phyloP scores from a whole-genome alignment of 768 basidiomycete genomes.

The Collybiopsis confluens region DNA sequence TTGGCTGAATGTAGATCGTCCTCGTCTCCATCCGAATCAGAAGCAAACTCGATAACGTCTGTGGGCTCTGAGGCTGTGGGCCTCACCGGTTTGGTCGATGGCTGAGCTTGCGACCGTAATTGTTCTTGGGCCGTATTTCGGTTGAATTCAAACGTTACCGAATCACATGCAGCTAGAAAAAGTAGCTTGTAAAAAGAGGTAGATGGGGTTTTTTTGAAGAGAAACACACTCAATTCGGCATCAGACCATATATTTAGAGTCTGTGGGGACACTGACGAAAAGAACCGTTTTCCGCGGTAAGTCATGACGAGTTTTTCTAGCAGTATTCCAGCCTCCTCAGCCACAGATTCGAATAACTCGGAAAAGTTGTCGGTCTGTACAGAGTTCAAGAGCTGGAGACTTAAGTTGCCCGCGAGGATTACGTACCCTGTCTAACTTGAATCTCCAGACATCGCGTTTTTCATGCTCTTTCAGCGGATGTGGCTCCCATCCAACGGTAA shows the following conservation, averaged over 20 bases:
- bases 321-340: constrained; percentile 55
- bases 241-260: constrained; percentile 65
- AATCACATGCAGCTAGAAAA: constrained; percentile 69
- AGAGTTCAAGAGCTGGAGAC: not conserved
- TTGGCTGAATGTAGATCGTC: constrained; percentile 18
- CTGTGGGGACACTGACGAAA: constrained; percentile 64
- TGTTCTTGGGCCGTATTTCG: constrained; percentile 28
- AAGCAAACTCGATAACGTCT: constrained; percentile 7
- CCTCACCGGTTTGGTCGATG: constrained; percentile 3
- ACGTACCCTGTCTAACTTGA: constrained; percentile 57
- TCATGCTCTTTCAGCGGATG: constrained; percentile 52
- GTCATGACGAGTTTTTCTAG: constrained; percentile 53
- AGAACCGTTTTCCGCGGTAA: constrained; percentile 59
- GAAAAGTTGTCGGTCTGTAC: constrained; percentile 62
- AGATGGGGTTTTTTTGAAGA: not conserved
- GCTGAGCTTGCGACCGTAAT: constrained; percentile 6
- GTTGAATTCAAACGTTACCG: constrained; percentile 58
- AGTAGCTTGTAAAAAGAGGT: not conserved
- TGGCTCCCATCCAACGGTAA: constrained; percentile 61
- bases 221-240: constrained; percentile 55
- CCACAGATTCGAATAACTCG: constrained; percentile 58
- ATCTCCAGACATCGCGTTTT: constrained; percentile 39
- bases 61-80: constrained; percentile 7
- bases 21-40: constrained; percentile 13
- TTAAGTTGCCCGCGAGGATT: not conserved